Percentiles rank a stretch among this genome's conserved stretches.
Conservation (phyloP, 2,329 filamentous ascomycete genomes). For the Botryosphaeria dothidea region DNA sequence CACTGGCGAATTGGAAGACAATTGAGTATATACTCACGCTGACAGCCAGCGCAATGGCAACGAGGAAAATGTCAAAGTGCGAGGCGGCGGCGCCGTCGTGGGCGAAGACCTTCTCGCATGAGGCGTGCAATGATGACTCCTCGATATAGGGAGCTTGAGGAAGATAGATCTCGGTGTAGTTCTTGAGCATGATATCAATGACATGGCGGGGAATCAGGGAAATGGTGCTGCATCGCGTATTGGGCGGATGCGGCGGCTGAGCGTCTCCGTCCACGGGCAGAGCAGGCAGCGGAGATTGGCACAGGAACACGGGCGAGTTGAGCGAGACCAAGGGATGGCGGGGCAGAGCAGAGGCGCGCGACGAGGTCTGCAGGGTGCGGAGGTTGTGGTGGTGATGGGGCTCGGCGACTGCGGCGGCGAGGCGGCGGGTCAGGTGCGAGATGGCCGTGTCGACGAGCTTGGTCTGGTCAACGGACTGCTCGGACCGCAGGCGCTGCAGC, state of each 20-base stretch:
- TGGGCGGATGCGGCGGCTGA: neutral
- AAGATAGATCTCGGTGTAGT: constrained; percentile 15
- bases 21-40: neutral
- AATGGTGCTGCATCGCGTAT: constrained; percentile 13
- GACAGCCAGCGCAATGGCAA: constrained; percentile 12
- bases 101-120: constrained; percentile 8
- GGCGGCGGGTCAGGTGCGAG: neutral
- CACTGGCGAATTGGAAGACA: neutral
- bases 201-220: constrained; percentile 16
- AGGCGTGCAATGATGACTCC: neutral
- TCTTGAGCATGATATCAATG: constrained; percentile 19
- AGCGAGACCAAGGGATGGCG: neutral
- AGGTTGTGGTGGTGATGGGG: neutral
- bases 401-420: constrained; percentile 2
- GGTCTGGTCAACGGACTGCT: constrained; percentile 3
- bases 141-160: constrained; percentile 12
- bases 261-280: neutral
- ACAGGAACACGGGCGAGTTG: constrained; percentile 4
- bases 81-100: neutral
- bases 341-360: neutral
- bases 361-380: neutral
- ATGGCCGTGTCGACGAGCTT: constrained; percentile 7
- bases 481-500: constrained; percentile 7
- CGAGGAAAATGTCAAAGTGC: constrained; percentile 13
- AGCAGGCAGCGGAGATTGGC: neutral